Base-by-base conservation (phyloP, 768 basidiomycete genomes). In the Floccularia luteovirens region DNA sequence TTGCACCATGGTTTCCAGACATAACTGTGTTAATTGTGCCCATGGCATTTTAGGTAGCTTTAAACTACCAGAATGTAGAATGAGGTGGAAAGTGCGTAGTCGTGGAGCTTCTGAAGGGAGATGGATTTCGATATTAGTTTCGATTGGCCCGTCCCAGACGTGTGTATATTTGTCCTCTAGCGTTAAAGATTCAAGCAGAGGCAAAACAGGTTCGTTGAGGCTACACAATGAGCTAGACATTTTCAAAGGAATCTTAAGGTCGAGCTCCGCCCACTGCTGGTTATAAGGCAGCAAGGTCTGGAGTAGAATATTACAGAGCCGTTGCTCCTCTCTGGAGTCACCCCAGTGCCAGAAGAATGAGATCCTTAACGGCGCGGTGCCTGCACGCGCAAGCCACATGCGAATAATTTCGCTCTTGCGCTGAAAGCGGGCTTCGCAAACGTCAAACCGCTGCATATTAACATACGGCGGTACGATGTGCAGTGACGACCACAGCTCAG, bases 301-400 rank as follows among this genome's bases (percentile, higher is more conserved):
- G n/a, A 58, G 40, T 6, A 58, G 31, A 3, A 23, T 51, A 12
- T 34, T 48, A 20, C 53, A 56, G 10, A 56, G 37, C 35, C 32
- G 48, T 12, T 46, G 36, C 38, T 56, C 55, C 1, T 56, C 53
- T 36, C 51, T 53, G 14, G 53, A 52, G 31, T 53, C 55, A 11
- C 55, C 50, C 2, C 51, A 51, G 36, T 56, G 47, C 57, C 57
- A 58, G 4, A 58, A 52, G 11, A 56, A 46, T 2, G 55, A 56
- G 11, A 58, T 48, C 31, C 42, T 49, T 35, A 58, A 43, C 8
- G 53, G 51, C 31, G 51, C 52, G 7, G 47, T 49, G 2, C 57
- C 57, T 1, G 57, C 51, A 24, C 55, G 49, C 16, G 25, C 40
- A 6, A 58, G 44, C 57, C 57, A 58, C 50, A 49, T 49, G 37